Base-by-base conservation (phyloP, 306 rosid species). In the Neltuma alba region DNA sequence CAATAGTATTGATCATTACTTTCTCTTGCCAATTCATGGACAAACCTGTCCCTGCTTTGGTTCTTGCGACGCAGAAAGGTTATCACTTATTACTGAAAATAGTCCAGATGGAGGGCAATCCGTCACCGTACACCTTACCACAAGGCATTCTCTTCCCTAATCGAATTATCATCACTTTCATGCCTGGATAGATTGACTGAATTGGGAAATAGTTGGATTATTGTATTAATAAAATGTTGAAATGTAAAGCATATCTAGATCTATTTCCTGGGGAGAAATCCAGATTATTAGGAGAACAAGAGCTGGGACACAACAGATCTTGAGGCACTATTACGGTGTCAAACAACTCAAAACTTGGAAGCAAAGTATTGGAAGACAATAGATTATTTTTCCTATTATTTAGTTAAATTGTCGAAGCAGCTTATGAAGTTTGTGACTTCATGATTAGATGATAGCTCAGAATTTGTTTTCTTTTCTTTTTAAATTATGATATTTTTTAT, bases 401-500 rank as follows among this genome's bases (percentile, higher is more conserved):
- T 74, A 23, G 34, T 80, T 21, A 36, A 18, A 37, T 72, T 28
- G 18, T 54, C 50, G 1, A 30, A 40, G 25, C 20, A 54, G 38
- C 60, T 33, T 63, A 27, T 37, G 41, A 50, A 64, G 6, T 20
- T 36, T 28, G 3, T 41, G 12, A n/a, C 21, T 18, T 47, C 0
- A 69, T 62, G 42, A 34, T 45, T 45, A 6, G 62, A 28, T 47
- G 57, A 7, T 57, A 33, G 70, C 21, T 74, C n/a, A 11, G 8
- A 62, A 40, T 48, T 55, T 75, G 33, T 11, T 6, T 45, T 5
- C 68, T 23, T 50, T 36, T 25, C 15, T 0, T 13, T 58, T 57
- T 27, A 58, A 16, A n/a, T 50, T 80, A 21, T 75, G 34, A 55
- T 71, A 47, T 55, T 25, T 38, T 66, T 12, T 76, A n/a, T 47